These are phyloP conservation scores for Balakata baccata DNA, from an alignment of 345 rosid genomes.

Conservation along the genomic window DNA sequence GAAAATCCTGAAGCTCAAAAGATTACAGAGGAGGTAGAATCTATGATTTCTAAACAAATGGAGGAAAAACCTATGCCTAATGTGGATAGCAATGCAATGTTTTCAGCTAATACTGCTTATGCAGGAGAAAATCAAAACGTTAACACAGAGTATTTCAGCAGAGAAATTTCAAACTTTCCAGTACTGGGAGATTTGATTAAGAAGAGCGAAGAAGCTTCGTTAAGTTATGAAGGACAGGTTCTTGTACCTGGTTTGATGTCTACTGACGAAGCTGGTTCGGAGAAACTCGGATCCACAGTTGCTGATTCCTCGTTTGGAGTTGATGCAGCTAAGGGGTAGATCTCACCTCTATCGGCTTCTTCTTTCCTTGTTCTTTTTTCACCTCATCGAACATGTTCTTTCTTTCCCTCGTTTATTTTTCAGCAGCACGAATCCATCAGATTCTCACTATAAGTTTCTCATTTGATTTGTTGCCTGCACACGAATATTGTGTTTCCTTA, in stretches of 20 bases:
- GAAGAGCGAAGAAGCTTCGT: neutral
- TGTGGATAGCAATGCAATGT: neutral
- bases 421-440: neutral
- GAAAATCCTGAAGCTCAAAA: constrained; percentile 30
- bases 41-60: neutral
- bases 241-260: constrained; percentile 21
- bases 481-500: no score
- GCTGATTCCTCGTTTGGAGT: constrained; percentile 1
- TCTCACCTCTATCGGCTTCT: no score
- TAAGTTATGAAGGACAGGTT: constrained; percentile 11
- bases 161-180: neutral
- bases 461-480: neutral
- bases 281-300: constrained; percentile 16
- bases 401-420: neutral
- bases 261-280: constrained; percentile 15
- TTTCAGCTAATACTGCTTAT: neutral
- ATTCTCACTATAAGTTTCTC: neutral
- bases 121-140: constrained; percentile 13
- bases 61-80: neutral
- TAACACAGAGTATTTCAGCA: constrained; percentile 2
- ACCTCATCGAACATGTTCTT: neutral
- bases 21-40: constrained; percentile 14
- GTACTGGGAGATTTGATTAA: neutral
- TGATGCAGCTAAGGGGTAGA: no score
- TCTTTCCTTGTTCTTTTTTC: neutral